phyloP scores from a whole-genome alignment of 1,284 basidiomycete species.

The Ceraceosorus guamensis region DNA sequence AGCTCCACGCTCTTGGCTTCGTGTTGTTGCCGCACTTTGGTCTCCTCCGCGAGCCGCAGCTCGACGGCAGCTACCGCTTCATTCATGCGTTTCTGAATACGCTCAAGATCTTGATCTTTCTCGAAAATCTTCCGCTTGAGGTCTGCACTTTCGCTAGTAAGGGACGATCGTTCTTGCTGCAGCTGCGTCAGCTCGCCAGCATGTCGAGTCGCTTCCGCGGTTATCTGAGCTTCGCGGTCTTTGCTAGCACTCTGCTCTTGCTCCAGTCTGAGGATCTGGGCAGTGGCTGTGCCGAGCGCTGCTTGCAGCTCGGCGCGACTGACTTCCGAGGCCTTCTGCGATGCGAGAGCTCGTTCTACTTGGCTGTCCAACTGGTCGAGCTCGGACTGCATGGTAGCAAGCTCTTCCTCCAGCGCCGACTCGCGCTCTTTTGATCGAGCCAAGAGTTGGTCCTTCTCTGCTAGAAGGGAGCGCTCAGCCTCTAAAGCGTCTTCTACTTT shows the following conservation, averaged over 20 bases:
- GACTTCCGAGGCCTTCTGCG: constrained; percentile 48
- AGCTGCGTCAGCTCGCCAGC: constrained; percentile 23
- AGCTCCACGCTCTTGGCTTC: constrained; percentile 25
- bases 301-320: constrained; percentile 64
- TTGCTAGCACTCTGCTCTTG: constrained; percentile 66
- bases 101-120: constrained; percentile 69
- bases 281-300: constrained; percentile 73
- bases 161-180: constrained; percentile 20
- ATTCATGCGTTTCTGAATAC: constrained; percentile 72
- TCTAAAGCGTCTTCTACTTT: constrained; percentile 69
- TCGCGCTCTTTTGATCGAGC: constrained; percentile 79
- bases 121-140: constrained; percentile 64
- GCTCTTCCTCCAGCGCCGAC: constrained; percentile 74
- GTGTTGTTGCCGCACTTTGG: constrained; percentile 52
- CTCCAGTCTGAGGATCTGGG: constrained; percentile 73
- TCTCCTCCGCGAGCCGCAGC: constrained; percentile 63
- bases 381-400: constrained; percentile 70
- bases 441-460: constrained; percentile 80
- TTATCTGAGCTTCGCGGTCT: constrained; percentile 54
- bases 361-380: constrained; percentile 78
- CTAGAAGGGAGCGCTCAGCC: constrained; percentile 68
- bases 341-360: constrained; percentile 65
- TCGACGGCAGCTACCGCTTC: constrained; percentile 64
- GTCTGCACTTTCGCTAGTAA: constrained; percentile 57
- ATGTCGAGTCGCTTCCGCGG: constrained; percentile 29